Percentiles rank a stretch among this genome's conserved stretches.
phyloP scores from a whole-genome alignment of 208 protist species.

The Trypanosoma theileri region DNA sequence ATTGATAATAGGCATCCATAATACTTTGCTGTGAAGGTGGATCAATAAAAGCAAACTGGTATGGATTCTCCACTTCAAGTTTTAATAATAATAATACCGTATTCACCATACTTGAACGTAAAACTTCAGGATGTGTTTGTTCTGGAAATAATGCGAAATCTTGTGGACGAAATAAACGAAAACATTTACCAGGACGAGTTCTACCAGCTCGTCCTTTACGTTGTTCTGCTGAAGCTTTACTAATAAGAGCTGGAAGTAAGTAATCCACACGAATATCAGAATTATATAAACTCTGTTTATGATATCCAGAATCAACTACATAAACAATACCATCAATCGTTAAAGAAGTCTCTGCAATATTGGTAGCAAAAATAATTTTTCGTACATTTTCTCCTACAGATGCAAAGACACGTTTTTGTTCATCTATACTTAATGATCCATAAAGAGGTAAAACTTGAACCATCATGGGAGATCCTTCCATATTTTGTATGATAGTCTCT shows the following conservation, averaged over 20 bases:
- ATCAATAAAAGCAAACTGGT: constrained; percentile 98
- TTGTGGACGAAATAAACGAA: constrained; percentile 93
- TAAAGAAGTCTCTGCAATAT: constrained; percentile 99
- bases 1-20: constrained; percentile 94
- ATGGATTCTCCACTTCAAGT: constrained; percentile 95
- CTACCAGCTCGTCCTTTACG: constrained; percentile 99
- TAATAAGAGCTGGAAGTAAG: constrained; percentile 98
- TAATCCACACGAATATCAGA: constrained; percentile 95
- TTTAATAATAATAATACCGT: constrained; percentile 95
- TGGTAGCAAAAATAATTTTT: constrained; percentile 98
- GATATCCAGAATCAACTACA: constrained; percentile 98
- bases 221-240: constrained; percentile 98
- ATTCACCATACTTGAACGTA: constrained; percentile 96
- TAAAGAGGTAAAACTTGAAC: constrained; percentile 81
- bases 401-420: constrained; percentile 82
- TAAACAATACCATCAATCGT: constrained; percentile 99
- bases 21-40: constrained; percentile 95
- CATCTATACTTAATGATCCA: constrained; percentile 63
- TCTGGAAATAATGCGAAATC: constrained; percentile 78
- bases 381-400: constrained; percentile 39
- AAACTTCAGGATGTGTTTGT: constrained; percentile 94
- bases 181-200: constrained; percentile 98
- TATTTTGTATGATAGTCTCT: background rate
- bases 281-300: constrained; percentile 98
- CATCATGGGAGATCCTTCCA: constrained; percentile 25